Percentiles rank a stretch among this genome's conserved stretches.
Conservation (phyloP, 495 filamentous ascomycete species). For the Lasiosphaeris hirsuta region DNA sequence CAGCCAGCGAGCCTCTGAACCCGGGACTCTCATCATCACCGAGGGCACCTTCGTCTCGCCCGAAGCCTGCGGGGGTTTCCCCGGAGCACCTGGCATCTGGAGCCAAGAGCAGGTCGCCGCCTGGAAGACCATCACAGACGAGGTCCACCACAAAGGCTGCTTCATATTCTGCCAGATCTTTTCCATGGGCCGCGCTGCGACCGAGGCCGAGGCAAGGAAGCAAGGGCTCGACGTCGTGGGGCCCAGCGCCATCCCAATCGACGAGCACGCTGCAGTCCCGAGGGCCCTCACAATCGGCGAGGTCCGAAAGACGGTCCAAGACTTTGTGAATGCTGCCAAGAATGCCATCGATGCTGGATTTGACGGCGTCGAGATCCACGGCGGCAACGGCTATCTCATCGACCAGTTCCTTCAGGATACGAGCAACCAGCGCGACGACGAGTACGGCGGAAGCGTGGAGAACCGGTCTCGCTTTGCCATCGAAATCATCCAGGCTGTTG, state of each 20-base stretch:
- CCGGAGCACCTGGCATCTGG: slow-evolving; percentile 51
- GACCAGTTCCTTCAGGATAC: slow-evolving; percentile 54
- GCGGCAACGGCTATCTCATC: slow-evolving; percentile 54
- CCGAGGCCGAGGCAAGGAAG: background rate
- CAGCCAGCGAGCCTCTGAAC: slow-evolving; percentile 47
- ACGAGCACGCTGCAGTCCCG: slow-evolving; percentile 26
- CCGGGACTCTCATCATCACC: slow-evolving; percentile 53
- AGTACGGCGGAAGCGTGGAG: slow-evolving; percentile 50
- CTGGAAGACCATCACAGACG: slow-evolving; percentile 52
- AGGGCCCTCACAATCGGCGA: slow-evolving; percentile 44
- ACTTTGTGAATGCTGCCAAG: slow-evolving; percentile 35
- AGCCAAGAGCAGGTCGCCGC: slow-evolving; percentile 42
- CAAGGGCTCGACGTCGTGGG: background rate
- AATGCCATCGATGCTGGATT: slow-evolving; percentile 41
- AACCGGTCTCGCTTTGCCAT: slow-evolving; percentile 47
- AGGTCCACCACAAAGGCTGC: slow-evolving; percentile 51
- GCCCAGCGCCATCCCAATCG: slow-evolving; percentile 9
- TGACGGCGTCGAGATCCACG: slow-evolving; percentile 56
- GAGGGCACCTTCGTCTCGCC: slow-evolving; percentile 54
- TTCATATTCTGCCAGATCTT: slow-evolving; percentile 55
- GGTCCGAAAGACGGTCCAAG: slow-evolving; percentile 39
- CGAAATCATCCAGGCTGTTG: slow-evolving; percentile 42
- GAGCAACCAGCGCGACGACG: slow-evolving; percentile 51
- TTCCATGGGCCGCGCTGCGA: slow-evolving; percentile 47
- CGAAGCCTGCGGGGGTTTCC: slow-evolving; percentile 44